phyloP scores from a whole-genome alignment of 495 filamentous ascomycete species.

The Penicillium odoratum region DNA sequence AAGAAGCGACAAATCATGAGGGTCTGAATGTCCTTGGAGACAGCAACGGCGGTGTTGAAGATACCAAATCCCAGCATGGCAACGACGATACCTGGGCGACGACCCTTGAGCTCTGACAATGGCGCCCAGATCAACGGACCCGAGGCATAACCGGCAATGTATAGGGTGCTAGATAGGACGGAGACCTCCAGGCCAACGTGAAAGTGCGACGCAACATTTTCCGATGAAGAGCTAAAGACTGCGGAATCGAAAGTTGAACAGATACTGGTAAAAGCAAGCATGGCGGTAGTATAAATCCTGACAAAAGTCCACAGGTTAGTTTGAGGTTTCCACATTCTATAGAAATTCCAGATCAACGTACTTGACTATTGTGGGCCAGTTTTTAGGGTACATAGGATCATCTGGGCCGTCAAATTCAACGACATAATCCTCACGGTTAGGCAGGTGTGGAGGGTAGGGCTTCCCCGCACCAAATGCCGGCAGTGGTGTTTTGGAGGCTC shows the following conservation, averaged over 20 bases:
- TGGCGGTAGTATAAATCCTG: conserved; percentile 31
- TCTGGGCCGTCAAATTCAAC: conserved; percentile 65
- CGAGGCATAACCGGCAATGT: conserved; percentile 59
- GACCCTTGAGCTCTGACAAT: conserved; percentile 61
- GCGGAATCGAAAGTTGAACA: conserved; percentile 43
- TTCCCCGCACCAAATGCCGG: conserved; percentile 66
- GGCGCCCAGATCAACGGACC: conserved; percentile 67
- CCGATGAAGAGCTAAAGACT: conserved; percentile 30
- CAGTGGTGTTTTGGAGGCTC: conserved; percentile 46
- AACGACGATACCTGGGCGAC: conserved; percentile 57
- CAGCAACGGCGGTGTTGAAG: conserved; percentile 61
- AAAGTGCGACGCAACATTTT: conserved; percentile 38
- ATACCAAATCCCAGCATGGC: conserved; percentile 49
- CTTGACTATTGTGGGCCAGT: conserved; percentile 77
- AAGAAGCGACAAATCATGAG: conserved; percentile 67
- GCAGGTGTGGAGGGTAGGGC: conserved; percentile 69
- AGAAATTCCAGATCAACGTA: conserved; percentile 24
- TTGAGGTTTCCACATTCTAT: background rate
- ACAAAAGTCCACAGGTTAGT: background rate
- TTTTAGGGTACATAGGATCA: conserved; percentile 77
- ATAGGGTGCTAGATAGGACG: conserved; percentile 56
- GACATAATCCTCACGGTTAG: conserved; percentile 49
- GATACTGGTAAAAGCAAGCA: conserved; percentile 41
- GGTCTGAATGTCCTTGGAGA: conserved; percentile 60
- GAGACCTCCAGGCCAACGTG: conserved; percentile 52